Evolutionary conservation across 2,329 filamentous ascomycete genomes (phyloP).

Genomic region (Sclerotinia glacialis): DNA sequence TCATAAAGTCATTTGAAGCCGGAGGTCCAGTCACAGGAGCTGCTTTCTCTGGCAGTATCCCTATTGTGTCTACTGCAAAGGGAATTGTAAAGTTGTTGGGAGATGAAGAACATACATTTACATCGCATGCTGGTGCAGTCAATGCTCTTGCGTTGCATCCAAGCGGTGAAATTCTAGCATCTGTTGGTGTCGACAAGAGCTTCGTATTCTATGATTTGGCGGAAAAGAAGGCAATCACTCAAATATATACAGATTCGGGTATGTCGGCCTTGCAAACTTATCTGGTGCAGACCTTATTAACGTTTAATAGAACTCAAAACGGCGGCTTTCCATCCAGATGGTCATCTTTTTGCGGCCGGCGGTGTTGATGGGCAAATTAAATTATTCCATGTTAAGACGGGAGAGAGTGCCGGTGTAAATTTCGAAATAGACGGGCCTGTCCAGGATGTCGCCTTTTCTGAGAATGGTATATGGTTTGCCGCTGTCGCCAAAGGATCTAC

Average conservation of each 20-base stretch:
- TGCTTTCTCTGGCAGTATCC: conserved; percentile 45
- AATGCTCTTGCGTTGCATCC: conserved; percentile 80
- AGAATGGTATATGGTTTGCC: conserved; percentile 96
- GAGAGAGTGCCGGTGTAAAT: conserved; percentile 66
- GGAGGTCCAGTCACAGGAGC: conserved; percentile 56
- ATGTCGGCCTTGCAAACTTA: conserved; percentile 42
- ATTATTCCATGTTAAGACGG: conserved; percentile 81
- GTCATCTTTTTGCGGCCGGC: conserved; percentile 86
- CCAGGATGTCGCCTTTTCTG: conserved; percentile 78
- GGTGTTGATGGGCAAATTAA: conserved; percentile 78
- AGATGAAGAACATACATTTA: conserved; percentile 65
- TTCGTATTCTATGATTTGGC: conserved; percentile 84
- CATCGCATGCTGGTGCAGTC: conserved; percentile 78
- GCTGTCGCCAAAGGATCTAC: conserved; percentile 75
- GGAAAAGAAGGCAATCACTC: conserved; percentile 65
- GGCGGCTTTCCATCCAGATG: conserved; percentile 90
- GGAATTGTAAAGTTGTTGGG: conserved; percentile 73
- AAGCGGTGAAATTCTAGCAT: conserved; percentile 77
- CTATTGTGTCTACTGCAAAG: conserved; percentile 37
- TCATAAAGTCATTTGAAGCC: conserved; percentile 47
- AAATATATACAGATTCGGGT: conserved; percentile 79
- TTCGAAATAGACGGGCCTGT: conserved; percentile 70
- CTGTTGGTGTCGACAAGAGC: conserved; percentile 87
- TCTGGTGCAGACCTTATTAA: not conserved
- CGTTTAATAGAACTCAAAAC: conserved; percentile 49